A percentile compares a stretch with the other conserved stretches of the same genome.
phyloP scores from a whole-genome alignment of 1,284 basidiomycete species.

The Cutaneotrichosporon cavernicola region DNA sequence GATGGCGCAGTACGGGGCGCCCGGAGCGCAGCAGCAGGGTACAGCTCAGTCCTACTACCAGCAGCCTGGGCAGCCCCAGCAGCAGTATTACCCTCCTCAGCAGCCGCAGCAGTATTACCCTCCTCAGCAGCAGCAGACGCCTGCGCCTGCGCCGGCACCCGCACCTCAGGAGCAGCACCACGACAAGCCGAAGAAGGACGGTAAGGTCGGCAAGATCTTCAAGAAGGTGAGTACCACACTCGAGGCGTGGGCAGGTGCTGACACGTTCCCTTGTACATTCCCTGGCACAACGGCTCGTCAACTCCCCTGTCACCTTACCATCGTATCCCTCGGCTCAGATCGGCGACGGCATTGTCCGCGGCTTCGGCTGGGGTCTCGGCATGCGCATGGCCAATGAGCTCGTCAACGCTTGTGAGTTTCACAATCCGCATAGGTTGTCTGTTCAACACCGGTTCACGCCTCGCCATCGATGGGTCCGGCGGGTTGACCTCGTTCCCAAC shows the following conservation, averaged over 20 bases:
- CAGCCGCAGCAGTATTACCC: not conserved
- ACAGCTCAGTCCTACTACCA: conserved; percentile 2
- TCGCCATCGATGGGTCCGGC: too few relatives aligned
- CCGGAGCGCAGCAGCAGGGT: not conserved
- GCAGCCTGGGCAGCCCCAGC: conserved; percentile 4
- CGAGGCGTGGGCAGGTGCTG: not conserved
- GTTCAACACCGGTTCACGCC: too few relatives aligned
- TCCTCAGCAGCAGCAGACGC: not conserved
- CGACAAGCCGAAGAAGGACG: conserved; percentile 10
- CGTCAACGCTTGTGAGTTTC: conserved; percentile 14
- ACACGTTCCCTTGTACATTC: not conserved
- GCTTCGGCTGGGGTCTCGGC: conserved; percentile 19
- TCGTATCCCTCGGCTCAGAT: conserved; percentile 3
- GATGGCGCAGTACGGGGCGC: not conserved
- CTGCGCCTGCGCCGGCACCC: not conserved
- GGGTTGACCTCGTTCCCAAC: too few relatives aligned
- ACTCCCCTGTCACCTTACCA: too few relatives aligned
- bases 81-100: not conserved
- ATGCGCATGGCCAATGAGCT: conserved; percentile 16
- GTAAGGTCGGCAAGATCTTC: conserved; percentile 11
- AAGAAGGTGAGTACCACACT: conserved; percentile 8
- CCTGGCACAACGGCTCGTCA: not conserved
- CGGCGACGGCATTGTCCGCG: conserved; percentile 15
- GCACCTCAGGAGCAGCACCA: conserved; percentile 11
- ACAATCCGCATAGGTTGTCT: too few relatives aligned